Conservation (phyloP, 164 flowering plant genomes). For the Aristolochia californica region DNA sequence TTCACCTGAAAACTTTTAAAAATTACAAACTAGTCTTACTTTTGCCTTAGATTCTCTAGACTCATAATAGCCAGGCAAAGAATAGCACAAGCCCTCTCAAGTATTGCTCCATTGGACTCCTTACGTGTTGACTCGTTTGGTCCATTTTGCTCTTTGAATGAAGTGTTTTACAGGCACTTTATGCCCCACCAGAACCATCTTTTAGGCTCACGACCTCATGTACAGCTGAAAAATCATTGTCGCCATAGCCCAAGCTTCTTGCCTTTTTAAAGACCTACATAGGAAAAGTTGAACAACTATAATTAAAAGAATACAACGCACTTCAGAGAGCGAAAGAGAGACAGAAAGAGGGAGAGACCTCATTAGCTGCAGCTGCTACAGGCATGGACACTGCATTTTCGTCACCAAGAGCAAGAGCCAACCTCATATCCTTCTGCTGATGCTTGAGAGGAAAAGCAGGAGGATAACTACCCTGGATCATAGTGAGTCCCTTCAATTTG, state of each 20-base stretch:
- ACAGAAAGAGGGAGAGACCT: slow-evolving; percentile 38
- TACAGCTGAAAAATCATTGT: slow-evolving; percentile 89
- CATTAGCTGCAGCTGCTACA: slow-evolving; percentile 91
- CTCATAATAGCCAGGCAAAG: no score
- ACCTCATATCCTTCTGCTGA: slow-evolving; percentile 96
- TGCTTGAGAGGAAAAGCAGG: slow-evolving; percentile 96
- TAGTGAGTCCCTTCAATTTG: slow-evolving; percentile 74
- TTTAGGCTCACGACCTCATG: slow-evolving; percentile 38
- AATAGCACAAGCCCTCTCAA: no score
- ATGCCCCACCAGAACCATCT: slow-evolving; percentile 1
- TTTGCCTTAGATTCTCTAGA: no score
- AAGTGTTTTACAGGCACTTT: neutral
- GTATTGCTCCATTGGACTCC: no score
- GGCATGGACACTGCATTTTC: slow-evolving; percentile 93
- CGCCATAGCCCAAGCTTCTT: slow-evolving; percentile 74
- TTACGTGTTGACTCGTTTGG: no score
- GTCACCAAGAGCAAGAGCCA: slow-evolving; percentile 96
- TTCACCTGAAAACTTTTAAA: no score
- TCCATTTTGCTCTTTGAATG: no score
- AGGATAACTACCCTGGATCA: slow-evolving; percentile 50
- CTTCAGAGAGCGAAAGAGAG: neutral
- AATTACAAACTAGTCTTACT: no score
- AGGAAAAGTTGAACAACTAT: neutral
- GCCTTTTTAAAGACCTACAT: slow-evolving; percentile 83
- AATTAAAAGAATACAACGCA: neutral